Evolutionary conservation across 805 yeast species (phyloP).

Genomic region (Saturnispora bothae): DNA sequence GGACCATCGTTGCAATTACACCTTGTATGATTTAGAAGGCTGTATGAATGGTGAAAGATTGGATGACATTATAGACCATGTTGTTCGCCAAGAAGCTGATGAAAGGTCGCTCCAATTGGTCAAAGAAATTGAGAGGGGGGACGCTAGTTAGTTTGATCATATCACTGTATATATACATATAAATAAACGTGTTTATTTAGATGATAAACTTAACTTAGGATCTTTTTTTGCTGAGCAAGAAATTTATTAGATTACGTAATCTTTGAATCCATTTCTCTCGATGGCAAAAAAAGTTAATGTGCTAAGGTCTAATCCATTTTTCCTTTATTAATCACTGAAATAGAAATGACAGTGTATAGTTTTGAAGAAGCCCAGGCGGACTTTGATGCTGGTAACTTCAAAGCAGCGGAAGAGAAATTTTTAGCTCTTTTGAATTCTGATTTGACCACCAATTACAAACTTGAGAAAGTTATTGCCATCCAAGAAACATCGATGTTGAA

Average conservation of each 20-base stretch:
- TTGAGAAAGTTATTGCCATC: constrained; percentile 36
- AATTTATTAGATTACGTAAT: too few species aligned
- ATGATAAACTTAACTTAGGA: too few species aligned
- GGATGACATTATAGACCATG: constrained; percentile 45
- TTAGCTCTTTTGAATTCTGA: constrained; percentile 33
- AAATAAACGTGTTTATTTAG: background rate
- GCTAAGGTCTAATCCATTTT: too few species aligned
- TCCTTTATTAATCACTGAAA: too few species aligned
- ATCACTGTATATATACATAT: too few species aligned
- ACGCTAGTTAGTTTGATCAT: background rate
- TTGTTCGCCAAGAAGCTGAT: constrained; percentile 37
- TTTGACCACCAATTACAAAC: constrained; percentile 10
- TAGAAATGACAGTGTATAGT: constrained; percentile 25
- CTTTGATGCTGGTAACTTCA: constrained; percentile 36
- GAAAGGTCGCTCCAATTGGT: constrained; percentile 33
- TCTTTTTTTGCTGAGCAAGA: constrained; percentile 4
- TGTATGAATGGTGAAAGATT: constrained; percentile 51
- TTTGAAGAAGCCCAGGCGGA: constrained; percentile 56
- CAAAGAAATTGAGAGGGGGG: constrained; percentile 13
- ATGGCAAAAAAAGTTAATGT: constrained; percentile 4
- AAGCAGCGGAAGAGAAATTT: constrained; percentile 53
- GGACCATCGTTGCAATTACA: constrained; percentile 81
- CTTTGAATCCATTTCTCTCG: too few species aligned
- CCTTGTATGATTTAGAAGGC: constrained; percentile 65
- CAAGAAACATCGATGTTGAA: constrained; percentile 66